Conservation (phyloP, 164 flowering plant genomes). For the Magnolia officinalis region DNA sequence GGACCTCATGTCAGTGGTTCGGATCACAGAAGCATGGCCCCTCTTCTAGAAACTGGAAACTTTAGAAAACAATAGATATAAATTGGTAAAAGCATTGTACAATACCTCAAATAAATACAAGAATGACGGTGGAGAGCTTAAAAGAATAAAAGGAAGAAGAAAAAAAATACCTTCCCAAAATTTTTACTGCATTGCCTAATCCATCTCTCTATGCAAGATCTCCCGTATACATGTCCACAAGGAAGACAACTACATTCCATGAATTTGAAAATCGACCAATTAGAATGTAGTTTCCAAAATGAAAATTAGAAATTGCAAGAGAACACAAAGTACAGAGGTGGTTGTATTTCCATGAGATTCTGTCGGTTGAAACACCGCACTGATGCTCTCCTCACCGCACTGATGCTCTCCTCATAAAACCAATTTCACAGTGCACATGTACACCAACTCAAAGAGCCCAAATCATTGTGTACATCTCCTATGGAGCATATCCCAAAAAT, state of each 20-base stretch:
- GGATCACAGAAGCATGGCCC: not conserved
- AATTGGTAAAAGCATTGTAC: too few relatives aligned
- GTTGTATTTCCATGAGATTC: too few relatives aligned
- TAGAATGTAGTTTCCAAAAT: not conserved
- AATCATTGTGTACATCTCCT: not conserved
- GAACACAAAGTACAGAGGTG: not conserved
- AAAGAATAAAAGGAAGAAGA: conserved; percentile 1
- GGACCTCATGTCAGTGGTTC: not conserved
- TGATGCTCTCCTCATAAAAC: not conserved
- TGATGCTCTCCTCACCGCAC: not conserved
- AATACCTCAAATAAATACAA: too few relatives aligned
- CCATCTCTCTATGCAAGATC: conserved; percentile 78
- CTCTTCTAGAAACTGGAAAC: not conserved
- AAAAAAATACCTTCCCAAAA: conserved; percentile 44
- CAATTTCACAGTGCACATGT: too few relatives aligned
- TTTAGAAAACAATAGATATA: too few relatives aligned
- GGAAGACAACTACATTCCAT: conserved; percentile 69
- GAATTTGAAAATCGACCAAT: conserved; percentile 7
- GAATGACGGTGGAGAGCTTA: too few relatives aligned
- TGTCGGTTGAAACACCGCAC: too few relatives aligned
- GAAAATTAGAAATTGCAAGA: not conserved
- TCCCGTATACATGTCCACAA: conserved; percentile 84
- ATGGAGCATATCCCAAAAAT: not conserved
- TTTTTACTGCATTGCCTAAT: conserved; percentile 28
- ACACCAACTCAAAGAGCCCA: too few relatives aligned